phyloP scores from a whole-genome alignment of 192 early-diverging fungal species.

The Coemansia sp. region DNA sequence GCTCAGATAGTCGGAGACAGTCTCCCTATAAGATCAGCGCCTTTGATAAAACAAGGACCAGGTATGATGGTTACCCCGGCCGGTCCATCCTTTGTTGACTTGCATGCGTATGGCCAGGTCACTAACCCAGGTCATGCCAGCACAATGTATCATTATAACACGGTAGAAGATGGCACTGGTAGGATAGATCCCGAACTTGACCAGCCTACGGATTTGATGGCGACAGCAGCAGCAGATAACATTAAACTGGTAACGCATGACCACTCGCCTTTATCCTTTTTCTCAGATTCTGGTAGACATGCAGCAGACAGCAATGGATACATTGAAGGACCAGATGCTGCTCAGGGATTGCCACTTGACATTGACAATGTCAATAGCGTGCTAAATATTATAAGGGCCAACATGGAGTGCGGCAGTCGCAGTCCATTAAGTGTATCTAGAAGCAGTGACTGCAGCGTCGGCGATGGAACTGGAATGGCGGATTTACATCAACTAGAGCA shows the following conservation, averaged over 20 bases:
- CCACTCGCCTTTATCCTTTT: constrained; percentile 31
- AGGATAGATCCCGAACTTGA: background rate
- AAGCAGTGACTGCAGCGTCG: constrained; percentile 14
- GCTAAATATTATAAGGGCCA: constrained; percentile 9
- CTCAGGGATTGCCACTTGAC: constrained; percentile 3
- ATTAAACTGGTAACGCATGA: constrained; percentile 25
- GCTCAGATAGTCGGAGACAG: background rate
- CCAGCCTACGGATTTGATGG: background rate
- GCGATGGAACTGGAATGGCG: background rate
- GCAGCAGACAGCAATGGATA: background rate
- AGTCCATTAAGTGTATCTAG: constrained; percentile 7
- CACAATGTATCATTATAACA: background rate
- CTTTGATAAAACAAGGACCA: background rate
- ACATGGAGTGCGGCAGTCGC: constrained; percentile 2
- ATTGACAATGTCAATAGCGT: constrained; percentile 10
- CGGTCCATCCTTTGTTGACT: background rate
- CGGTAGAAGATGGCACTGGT: background rate
- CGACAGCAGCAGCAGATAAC: constrained; percentile 8
- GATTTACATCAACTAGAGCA: background rate
- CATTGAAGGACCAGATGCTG: background rate
- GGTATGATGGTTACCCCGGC: background rate
- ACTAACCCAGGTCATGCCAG: background rate
- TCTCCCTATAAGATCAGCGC: constrained; percentile 7
- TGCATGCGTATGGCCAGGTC: background rate
- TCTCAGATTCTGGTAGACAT: constrained; percentile 16